Conservation (phyloP, 1,284 basidiomycete species). For the Rhodotorula sp. region DNA sequence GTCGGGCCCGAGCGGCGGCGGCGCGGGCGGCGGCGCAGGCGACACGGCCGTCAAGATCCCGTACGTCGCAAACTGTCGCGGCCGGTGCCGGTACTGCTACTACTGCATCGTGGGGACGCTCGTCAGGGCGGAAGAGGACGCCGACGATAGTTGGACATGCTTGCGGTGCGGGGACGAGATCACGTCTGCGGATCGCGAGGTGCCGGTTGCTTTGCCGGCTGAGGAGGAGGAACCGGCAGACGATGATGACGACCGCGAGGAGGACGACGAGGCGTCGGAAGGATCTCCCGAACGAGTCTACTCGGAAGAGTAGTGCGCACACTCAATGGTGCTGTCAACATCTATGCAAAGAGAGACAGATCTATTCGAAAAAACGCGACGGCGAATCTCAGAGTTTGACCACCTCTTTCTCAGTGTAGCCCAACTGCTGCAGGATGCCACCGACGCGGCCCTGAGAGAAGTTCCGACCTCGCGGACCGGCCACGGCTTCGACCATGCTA, state of each 20-base stretch:
- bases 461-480: constrained; percentile 71
- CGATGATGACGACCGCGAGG: neutral
- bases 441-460: constrained; percentile 68
- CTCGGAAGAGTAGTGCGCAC: neutral
- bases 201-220: neutral
- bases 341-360: neutral
- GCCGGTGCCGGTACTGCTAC: constrained; percentile 43
- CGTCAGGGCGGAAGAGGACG: constrained; percentile 32
- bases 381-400: constrained; percentile 59
- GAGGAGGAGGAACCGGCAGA: neutral
- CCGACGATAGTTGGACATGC: constrained; percentile 37
- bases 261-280: constrained; percentile 4
- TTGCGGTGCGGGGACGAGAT: constrained; percentile 38
- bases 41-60: constrained; percentile 40
- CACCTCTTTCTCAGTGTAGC: constrained; percentile 62
- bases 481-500: constrained; percentile 70
- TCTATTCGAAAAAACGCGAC: neutral
- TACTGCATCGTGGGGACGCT: constrained; percentile 42
- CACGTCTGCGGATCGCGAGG: constrained; percentile 20
- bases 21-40: neutral
- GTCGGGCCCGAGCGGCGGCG: neutral
- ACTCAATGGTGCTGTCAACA: neutral
- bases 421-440: constrained; percentile 65
- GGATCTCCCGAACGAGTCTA: neutral
- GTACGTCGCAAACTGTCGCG: constrained; percentile 40